A percentile compares a stretch with the other conserved stretches of the same genome.
Conservation (phyloP, 2,329 filamentous ascomycete genomes). For the Cadophora malorum region DNA sequence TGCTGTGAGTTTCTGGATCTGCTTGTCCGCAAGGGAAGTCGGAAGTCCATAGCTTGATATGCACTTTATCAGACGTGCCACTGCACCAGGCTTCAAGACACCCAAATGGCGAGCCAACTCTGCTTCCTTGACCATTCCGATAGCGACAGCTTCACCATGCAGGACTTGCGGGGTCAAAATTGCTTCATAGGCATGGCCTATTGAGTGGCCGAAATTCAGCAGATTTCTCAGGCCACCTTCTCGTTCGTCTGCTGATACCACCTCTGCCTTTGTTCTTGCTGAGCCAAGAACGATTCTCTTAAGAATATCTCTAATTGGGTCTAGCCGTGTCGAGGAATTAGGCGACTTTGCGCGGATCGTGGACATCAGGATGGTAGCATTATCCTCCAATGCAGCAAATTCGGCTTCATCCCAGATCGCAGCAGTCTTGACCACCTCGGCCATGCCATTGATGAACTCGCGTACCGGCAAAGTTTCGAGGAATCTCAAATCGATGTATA, state of each 20-base stretch:
- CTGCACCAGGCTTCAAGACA: conserved; percentile 82
- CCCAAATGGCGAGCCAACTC: conserved; percentile 91
- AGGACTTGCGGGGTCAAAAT: conserved; percentile 94
- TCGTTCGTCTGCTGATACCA: conserved; percentile 92
- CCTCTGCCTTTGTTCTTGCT: conserved; percentile 90
- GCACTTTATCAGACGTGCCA: conserved; percentile 89
- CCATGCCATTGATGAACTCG: conserved; percentile 99
- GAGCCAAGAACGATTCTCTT: conserved; percentile 83
- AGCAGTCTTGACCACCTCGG: conserved; percentile 96
- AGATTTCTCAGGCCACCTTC: conserved; percentile 94
- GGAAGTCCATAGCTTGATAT: conserved; percentile 93
- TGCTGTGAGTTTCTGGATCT: conserved; percentile 80
- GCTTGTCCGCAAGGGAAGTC: conserved; percentile 82
- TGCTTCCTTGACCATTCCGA: conserved; percentile 98
- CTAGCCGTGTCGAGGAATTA: conserved; percentile 62
- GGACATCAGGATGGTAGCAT: conserved; percentile 77
- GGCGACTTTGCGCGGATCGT: conserved; percentile 69
- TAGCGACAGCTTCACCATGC: conserved; percentile 94
- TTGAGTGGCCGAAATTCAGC: conserved; percentile 97
- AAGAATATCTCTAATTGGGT: conserved; percentile 71
- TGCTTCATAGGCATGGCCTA: conserved; percentile 95
- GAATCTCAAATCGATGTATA: conserved; percentile 94
- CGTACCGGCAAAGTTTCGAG: conserved; percentile 87
- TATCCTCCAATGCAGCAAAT: conserved; percentile 83
- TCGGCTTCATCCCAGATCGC: conserved; percentile 93